Evolutionary conservation across 2,329 filamentous ascomycete genomes (phyloP), one percentile per base, ranked within the genome.

Genomic region (Apiospora koreana): DNA sequence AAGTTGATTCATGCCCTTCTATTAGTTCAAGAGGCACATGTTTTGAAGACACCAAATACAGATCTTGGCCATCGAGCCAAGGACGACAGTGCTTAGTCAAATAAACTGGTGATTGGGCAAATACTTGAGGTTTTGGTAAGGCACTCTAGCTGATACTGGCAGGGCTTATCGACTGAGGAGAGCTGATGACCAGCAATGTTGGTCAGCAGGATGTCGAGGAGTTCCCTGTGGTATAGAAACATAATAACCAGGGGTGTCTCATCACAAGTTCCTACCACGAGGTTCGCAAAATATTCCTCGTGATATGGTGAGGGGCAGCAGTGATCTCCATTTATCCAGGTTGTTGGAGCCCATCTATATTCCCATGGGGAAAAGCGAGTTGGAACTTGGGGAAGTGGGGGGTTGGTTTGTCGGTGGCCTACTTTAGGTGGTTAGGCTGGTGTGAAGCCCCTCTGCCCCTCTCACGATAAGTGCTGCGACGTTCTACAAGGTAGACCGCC

Each of bases 401-500:
- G 10, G 50, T 58, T 14, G 18, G 28, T 12, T 35, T 54, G 2
- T 25, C 8, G 46, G n/a, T 21, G 46, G 46, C 23, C 23, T 50
- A 10, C 48, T 58, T 58, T 35, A 35, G 35, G 35, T 35, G 35
- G 50, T 43, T 43, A 35, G 50, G 50, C 28, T 58, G 50, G 50
- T 58, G 18, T 35, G 7, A 58, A 10, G 25, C 25, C 48, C 48
- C 48, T 31, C 48, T 54, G 50, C 50, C 50, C 50, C 50, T 58
- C 54, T 38, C 31, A 62, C 54, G 54, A 62, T n/a, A 62, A 35
- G 54, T 38, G 31, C 31, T 38, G 54, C 54, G 54, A 38, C 31
- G 28, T 38, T 10, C 50, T 35, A 58, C 28, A 21, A 35, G 18
- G 18, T 54, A 62, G 54, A 68, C 67, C 69, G 69, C 66, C 58